Base-by-base conservation (phyloP, 2,329 filamentous ascomycete genomes). In the Gaeumannomyces sp. region DNA sequence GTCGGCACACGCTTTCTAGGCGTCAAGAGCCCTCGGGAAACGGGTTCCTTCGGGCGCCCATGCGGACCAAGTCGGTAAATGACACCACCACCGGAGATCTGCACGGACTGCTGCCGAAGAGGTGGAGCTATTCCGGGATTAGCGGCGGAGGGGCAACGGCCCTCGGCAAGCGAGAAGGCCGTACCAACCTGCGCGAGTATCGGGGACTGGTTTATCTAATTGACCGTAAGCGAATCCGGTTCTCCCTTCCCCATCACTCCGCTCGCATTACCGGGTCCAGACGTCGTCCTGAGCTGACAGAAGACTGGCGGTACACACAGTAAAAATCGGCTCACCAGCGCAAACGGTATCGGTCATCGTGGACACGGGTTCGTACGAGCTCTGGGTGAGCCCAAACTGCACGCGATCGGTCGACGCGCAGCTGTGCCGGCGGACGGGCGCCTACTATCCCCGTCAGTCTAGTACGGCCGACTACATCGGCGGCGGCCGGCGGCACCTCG, bases 301-400 rank as follows among this genome's bases (percentile, higher is more conserved):
- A 31, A 14, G 1, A n/a, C 45, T 3, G 22, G 22, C 45, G 19
- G 19, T 19, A 8, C 45, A 53, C 19, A 35, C 45, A 76, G 76
- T 78, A 59, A 70, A 73, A 11, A 71, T 78, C 45, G 76, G 76
- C 8, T 77, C 74, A 0, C 76, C 76, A 3, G 70, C 71, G 8
- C 76, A 78, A 65, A 68, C 61, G n/a, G 67, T 77, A 64, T 73
- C 72, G 22, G 72, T 77, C 11, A 73, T 74, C 29, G 68, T 78
- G 56, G 76, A 78, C 63, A 78, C 76, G 2, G 76, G 76, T 8
- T 78, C 76, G 0, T 76, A 72, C 62, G 74, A 76, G 63, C 70
- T 76, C 31, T 76, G 76, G 69, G 73, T 78, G 6, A 73, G 77
- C 60, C 76, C 76, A 4, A 70, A 71, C 25, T 78, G 76, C 66